phyloP scores from a whole-genome alignment of 2,329 filamentous ascomycete genomes.

The Hypoxylon sp. region DNA sequence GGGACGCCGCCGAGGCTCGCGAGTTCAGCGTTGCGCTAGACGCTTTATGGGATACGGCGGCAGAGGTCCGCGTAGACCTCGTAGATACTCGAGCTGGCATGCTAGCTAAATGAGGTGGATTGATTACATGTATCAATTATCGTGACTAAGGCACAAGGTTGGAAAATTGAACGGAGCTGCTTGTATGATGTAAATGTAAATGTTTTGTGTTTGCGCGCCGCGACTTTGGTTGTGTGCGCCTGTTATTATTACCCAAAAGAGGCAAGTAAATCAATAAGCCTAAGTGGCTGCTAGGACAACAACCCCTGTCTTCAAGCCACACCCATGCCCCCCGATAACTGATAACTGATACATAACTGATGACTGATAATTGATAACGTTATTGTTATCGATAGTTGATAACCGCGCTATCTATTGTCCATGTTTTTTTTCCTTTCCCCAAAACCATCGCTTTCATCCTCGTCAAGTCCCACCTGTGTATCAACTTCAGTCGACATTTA shows the following conservation, averaged over 20 bases:
- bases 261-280: constrained; percentile 38
- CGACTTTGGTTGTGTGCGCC: constrained; percentile 5
- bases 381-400: constrained; percentile 4
- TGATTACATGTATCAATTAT: constrained; percentile 31
- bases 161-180: not conserved
- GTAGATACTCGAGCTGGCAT: constrained; percentile 67
- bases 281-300: constrained; percentile 40
- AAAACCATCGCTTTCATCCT: constrained; percentile 12
- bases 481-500: not conserved
- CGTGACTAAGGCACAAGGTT: constrained; percentile 27
- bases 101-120: constrained; percentile 46
- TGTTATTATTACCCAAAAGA: constrained; percentile 16
- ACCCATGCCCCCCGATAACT: not conserved
- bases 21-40: constrained; percentile 56
- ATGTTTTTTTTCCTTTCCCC: constrained; percentile 6
- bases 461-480: constrained; percentile 42
- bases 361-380: too few relatives aligned
- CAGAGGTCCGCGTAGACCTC: constrained; percentile 62
- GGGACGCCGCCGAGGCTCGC: constrained; percentile 62
- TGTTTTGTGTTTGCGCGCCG: constrained; percentile 17
- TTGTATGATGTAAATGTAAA: not conserved
- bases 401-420: not conserved
- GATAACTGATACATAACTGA: constrained; percentile 3
- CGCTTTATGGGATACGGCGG: constrained; percentile 57
- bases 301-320: constrained; percentile 35